A percentile compares a stretch with the other conserved stretches of the same genome.
These are phyloP conservation scores for Diaporthe sp. DNA, from an alignment of 2,329 filamentous ascomycete species.

Conservation along the genomic window DNA sequence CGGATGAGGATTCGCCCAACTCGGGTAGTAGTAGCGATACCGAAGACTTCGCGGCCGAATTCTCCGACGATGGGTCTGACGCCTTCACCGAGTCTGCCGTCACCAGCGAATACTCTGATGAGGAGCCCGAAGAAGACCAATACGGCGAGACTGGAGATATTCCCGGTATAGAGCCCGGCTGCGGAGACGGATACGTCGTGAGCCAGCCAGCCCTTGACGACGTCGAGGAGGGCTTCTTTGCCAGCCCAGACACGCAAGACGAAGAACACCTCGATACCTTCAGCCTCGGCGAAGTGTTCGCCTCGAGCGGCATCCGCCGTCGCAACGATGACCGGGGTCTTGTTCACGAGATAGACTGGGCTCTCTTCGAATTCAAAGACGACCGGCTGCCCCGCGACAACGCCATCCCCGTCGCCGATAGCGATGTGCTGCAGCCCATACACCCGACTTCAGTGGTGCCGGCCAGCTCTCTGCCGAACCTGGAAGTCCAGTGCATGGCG, in stretches of 20 bases:
- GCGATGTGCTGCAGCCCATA: conserved; percentile 54
- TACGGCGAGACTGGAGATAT: conserved; percentile 80
- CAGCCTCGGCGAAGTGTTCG: conserved; percentile 86
- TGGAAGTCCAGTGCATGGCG: conserved; percentile 89
- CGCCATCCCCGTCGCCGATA: conserved; percentile 64
- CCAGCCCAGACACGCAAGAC: conserved; percentile 77
- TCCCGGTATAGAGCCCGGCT: conserved; percentile 80
- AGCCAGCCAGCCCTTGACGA: conserved; percentile 95
- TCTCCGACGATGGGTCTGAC: conserved; percentile 74
- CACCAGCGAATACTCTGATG: conserved; percentile 66
- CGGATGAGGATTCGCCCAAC: conserved; percentile 54
- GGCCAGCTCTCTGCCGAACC: conserved; percentile 75
- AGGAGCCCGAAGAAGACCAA: conserved; percentile 64
- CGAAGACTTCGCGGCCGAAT: conserved; percentile 71
- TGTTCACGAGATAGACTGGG: conserved; percentile 96
- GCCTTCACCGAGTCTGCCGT: conserved; percentile 63
- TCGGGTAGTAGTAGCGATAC: conserved; percentile 58
- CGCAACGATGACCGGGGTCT: conserved; percentile 77
- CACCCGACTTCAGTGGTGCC: conserved; percentile 72
- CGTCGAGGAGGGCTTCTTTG: conserved; percentile 86
- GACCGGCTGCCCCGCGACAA: conserved; percentile 81
- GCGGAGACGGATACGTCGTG: conserved; percentile 83
- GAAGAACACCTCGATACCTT: conserved; percentile 88
- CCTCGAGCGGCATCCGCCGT: conserved; percentile 89
- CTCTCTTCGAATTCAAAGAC: conserved; percentile 84